Percentiles rank a stretch among this genome's conserved stretches.
Conservation (phyloP, 257 asterid genomes). For the Primulina huaijiensis region DNA sequence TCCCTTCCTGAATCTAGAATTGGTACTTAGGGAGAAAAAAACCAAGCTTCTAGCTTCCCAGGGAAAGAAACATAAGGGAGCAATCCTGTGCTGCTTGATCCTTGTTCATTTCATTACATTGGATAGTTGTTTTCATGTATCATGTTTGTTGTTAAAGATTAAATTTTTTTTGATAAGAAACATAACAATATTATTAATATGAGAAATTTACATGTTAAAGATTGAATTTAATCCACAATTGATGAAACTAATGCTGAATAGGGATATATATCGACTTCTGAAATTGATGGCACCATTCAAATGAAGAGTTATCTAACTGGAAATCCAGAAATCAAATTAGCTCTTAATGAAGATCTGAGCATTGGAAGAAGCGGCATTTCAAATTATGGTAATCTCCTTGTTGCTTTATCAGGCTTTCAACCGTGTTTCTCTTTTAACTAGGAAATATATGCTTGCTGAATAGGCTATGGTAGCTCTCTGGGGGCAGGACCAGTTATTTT, state of each 20-base stretch:
- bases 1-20: neutral
- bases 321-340: slow-evolving; percentile 95
- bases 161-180: too few relatives aligned
- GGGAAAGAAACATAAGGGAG: slow-evolving; percentile 18
- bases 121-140: slow-evolving; percentile 6
- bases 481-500: slow-evolving; percentile 84
- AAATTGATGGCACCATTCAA: slow-evolving; percentile 99
- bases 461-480: slow-evolving; percentile 75
- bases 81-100: slow-evolving; percentile 16
- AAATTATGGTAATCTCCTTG: slow-evolving; percentile 52
- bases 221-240: slow-evolving; percentile 6
- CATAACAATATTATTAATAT: too few relatives aligned
- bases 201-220: too few relatives aligned
- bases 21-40: neutral
- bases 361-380: slow-evolving; percentile 78
- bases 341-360: slow-evolving; percentile 86
- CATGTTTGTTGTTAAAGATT: slow-evolving; percentile 3
- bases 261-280: slow-evolving; percentile 95
- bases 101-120: slow-evolving; percentile 5
- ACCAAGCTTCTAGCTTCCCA: slow-evolving; percentile 15
- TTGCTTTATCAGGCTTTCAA: slow-evolving; percentile 18
- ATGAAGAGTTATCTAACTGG: slow-evolving; percentile 99
- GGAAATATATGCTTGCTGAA: slow-evolving; percentile 11
- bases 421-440: neutral
- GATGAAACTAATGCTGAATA: slow-evolving; percentile 29